Percentiles rank a stretch among this genome's conserved stretches.
Evolutionary conservation across 495 filamentous ascomycete species (phyloP).

Genomic region (Lasiosphaeria ovina): DNA sequence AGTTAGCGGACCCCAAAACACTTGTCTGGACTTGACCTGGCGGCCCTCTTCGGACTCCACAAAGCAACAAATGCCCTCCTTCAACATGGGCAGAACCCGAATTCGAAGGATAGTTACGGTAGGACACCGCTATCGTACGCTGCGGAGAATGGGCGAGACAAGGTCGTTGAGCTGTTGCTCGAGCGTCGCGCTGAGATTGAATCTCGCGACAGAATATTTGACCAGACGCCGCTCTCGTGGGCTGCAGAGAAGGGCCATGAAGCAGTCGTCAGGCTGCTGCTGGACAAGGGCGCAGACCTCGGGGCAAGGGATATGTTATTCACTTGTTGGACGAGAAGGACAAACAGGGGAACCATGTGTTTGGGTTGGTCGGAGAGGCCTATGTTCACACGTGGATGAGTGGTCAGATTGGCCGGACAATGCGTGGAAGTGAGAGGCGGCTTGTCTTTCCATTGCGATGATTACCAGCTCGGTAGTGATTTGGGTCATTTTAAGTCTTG

Average conservation of each 20-base stretch:
- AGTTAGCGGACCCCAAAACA: neutral
- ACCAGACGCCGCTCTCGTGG: conserved; percentile 5
- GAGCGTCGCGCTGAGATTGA: conserved; percentile 21
- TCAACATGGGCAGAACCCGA: neutral
- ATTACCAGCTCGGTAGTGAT: too few species aligned
- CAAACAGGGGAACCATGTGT: too few species aligned
- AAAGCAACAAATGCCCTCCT: neutral
- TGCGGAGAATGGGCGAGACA: conserved; percentile 2
- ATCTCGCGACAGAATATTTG: conserved; percentile 15
- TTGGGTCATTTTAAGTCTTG: too few species aligned
- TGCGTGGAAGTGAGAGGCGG: too few species aligned
- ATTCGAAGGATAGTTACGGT: conserved; percentile 7
- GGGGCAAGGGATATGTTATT: too few species aligned
- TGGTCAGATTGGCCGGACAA: too few species aligned
- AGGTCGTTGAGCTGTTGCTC: conserved; percentile 16
- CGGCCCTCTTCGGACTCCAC: conserved; percentile 1
- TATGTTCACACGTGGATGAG: too few species aligned
- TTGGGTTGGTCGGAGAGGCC: too few species aligned
- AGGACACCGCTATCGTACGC: conserved; percentile 20
- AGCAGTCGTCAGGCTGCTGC: too few species aligned
- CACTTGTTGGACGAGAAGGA: too few species aligned
- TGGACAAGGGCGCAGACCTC: too few species aligned
- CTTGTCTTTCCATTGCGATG: too few species aligned
- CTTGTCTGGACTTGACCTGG: neutral
- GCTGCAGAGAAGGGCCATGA: conserved; percentile 6